Evolutionary conservation across 1,139 yeast species (phyloP).

Genomic region (Hyphopichia burtonii): DNA sequence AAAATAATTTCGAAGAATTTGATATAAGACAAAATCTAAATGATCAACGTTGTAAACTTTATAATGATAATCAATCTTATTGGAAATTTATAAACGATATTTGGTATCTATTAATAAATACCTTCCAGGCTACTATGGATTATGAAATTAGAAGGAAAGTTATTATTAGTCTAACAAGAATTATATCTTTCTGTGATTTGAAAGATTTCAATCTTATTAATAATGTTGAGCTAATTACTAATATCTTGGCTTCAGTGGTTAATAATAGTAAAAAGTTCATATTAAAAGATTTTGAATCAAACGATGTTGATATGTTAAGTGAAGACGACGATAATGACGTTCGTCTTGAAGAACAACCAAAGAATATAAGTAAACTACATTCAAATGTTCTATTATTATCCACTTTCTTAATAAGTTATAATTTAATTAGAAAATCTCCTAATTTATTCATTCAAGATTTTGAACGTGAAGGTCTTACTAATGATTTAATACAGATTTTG

Average conservation of each 20-base stretch:
- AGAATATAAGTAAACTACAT: conserved; percentile 14
- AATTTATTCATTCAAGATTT: conserved; percentile 46
- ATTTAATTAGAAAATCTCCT: conserved; percentile 47
- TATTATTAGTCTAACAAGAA: conserved; percentile 56
- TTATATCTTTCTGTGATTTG: conserved; percentile 33
- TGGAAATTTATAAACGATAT: conserved; percentile 48
- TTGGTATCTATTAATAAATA: conserved; percentile 61
- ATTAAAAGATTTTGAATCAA: conserved; percentile 13
- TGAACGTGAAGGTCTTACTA: conserved; percentile 70
- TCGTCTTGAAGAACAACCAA: conserved; percentile 7
- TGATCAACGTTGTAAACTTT: conserved; percentile 24
- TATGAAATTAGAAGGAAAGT: conserved; percentile 61
- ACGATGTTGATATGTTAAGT: conserved; percentile 12
- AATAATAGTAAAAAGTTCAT: conserved; percentile 51
- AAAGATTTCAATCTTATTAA: conserved; percentile 19
- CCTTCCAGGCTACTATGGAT: conserved; percentile 78
- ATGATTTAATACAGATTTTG: conserved; percentile 42
- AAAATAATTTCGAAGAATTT: conserved; percentile 21
- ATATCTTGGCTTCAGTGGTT: conserved; percentile 66
- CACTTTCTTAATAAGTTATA: conserved; percentile 50
- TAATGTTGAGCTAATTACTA: conserved; percentile 35
- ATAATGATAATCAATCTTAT: conserved; percentile 25
- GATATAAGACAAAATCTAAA: conserved; percentile 27
- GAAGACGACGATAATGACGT: conserved; percentile 6
- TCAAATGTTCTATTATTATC: conserved; percentile 49